Evolutionary conservation across 2,329 filamentous ascomycete species (phyloP).

Genomic region (Trichoderma asperellum): DNA sequence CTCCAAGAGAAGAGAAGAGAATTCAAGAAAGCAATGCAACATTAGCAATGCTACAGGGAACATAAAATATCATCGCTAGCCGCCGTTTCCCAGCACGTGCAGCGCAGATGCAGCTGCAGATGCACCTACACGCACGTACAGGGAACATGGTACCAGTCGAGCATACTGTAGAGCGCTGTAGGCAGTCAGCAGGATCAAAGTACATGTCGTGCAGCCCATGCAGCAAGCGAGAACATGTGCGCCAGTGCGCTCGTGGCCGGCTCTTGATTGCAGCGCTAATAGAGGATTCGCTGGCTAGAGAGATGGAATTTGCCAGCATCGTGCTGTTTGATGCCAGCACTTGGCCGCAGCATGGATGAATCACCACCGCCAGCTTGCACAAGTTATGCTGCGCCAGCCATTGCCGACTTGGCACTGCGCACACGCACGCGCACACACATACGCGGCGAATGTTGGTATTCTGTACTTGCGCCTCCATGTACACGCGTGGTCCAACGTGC

Average conservation of each 20-base stretch:
- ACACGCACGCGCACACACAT: background rate
- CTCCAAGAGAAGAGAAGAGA: background rate
- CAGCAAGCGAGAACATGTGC: conserved; percentile 1
- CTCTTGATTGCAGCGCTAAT: conserved; percentile 10
- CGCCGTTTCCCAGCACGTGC: conserved; percentile 15
- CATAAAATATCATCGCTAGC: background rate
- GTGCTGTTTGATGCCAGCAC: background rate
- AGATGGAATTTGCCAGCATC: background rate
- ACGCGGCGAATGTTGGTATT: background rate
- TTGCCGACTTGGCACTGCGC: conserved; percentile 17
- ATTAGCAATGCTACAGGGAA: background rate
- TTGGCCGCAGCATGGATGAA: background rate
- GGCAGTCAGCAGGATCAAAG: background rate
- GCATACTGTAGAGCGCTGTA: background rate
- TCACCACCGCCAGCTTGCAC: background rate
- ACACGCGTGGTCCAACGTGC: background rate
- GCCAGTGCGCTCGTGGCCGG: conserved; percentile 17
- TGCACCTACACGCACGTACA: background rate
- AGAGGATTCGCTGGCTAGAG: background rate
- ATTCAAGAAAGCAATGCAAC: conserved; percentile 2
- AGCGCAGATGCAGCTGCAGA: conserved; percentile 1
- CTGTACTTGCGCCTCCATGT: background rate
- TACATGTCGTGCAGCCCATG: conserved; percentile 25
- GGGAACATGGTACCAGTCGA: background rate
- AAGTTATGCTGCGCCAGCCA: background rate